Evolutionary conservation across 2,329 filamentous ascomycete species (phyloP), one percentile per base, ranked within the genome.

Genomic region (Biscogniauxia marginata): DNA sequence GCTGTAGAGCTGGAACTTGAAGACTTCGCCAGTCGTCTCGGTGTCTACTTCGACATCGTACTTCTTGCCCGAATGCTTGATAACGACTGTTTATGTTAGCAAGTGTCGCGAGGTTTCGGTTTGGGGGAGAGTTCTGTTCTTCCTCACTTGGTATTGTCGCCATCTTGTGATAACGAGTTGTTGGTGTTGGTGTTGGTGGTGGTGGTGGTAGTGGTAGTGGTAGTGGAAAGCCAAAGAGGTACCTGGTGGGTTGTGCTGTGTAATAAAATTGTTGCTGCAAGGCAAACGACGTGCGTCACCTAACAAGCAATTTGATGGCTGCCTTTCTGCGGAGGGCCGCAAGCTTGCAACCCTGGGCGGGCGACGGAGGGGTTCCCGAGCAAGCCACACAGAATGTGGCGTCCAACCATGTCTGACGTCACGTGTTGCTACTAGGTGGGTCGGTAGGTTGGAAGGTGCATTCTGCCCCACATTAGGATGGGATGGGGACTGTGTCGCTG

Each of bases 1-100:
- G 61, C 93, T 97, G 78, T 89, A 99, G 56, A 99, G 84, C 74
- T 98, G 95, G 70, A 90, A 91, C 74, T 98, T 99, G 80, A 99
- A 91, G 55, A 90, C 90, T 75, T 97, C 92, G 75, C 95, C 95
- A 60, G 86, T 91, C 47, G 90, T 88, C 22, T 84, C 81, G 46
- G 90, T 83, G 72, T 98, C 93, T 68, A 99, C 85, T 60, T 98
- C 93, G 73, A 99, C 84, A 71, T 98, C 87, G 79, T 98, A 89
- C 73, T 93, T 93, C 75, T 95, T 97, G 78, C 93, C 93, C 72
- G 92, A 87, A 73, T 99, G 93, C 77, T 96, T 98, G 65, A 99
- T 88, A 71, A 92, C 82, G 65, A 99, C 93, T 96, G 62, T 11
- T 22, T 21, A 48, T 21, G 57, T 73, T 55, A 73, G 68, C 58